phyloP scores from a whole-genome alignment of 2,329 filamentous ascomycete genomes.

The Microsporum canis region DNA sequence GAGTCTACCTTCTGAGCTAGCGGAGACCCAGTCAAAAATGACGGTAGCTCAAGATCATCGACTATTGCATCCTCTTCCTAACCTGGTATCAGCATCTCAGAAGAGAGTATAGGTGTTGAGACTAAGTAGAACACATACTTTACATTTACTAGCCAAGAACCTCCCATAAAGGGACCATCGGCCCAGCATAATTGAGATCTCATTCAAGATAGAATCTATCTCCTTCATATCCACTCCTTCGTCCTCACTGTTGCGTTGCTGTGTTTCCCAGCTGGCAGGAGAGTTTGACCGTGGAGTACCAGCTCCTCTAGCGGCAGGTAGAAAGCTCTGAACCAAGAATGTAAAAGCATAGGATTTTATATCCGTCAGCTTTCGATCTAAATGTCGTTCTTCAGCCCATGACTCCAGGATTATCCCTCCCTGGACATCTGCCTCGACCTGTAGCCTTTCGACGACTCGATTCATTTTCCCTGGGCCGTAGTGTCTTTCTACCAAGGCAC shows the following conservation, averaged over 20 bases:
- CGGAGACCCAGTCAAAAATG: constrained; percentile 66
- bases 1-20: constrained; percentile 66
- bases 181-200: constrained; percentile 83
- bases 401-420: constrained; percentile 92
- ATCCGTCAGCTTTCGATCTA: constrained; percentile 81
- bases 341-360: constrained; percentile 97
- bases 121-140: constrained; percentile 42
- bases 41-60: constrained; percentile 51
- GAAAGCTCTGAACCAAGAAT: constrained; percentile 88
- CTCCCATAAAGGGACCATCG: constrained; percentile 87
- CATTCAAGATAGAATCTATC: constrained; percentile 73
- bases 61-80: constrained; percentile 7
- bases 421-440: constrained; percentile 91
- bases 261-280: constrained; percentile 52
- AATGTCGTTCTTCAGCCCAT: constrained; percentile 78
- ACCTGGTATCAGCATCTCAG: not conserved
- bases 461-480: constrained; percentile 91
- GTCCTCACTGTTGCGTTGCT: constrained; percentile 60
- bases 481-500: constrained; percentile 80
- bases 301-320: constrained; percentile 56
- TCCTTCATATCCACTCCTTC: constrained; percentile 96
- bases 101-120: constrained; percentile 9
- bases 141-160: constrained; percentile 79
- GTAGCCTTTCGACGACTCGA: constrained; percentile 80
- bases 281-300: constrained; percentile 62